Evolutionary conservation across 495 filamentous ascomycete genomes (phyloP), one percentile per base, ranked within the genome.

Genomic region (Penicillium daleae): DNA sequence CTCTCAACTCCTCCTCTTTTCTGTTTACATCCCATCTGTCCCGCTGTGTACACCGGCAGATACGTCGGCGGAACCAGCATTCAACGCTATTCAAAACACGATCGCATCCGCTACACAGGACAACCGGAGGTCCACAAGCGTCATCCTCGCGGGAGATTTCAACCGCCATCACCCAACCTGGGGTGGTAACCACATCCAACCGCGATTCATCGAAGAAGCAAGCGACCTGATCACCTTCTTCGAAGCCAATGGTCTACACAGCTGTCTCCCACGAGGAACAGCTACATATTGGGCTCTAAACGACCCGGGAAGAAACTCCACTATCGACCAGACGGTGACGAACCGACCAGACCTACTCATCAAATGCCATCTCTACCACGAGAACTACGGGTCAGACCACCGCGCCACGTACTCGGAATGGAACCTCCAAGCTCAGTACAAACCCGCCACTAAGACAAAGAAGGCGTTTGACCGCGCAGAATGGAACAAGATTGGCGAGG

Each of bases 131-230:
- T 19, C 39, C 2, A 42, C 39, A 3, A 19, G 17, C 6, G 6
- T 42, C 39, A 69, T 69, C n/a, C 33, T 72, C 4, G 56, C 59
- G 4, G 70, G 64, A 27, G 65, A 74, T 27, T 69, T 74, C 44
- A 72, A 71, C 53, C 70, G 64, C 2, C 57, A 74, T 32, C 60
- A 72, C 50, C 68, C 60, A 32, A 59, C 40, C 15, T 73, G 58
- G 68, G 65, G 65, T 49, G 56, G 46, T 33, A 66, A 65, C 29
- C 61, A 62, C 10, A 59, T 65, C 26, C 54, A 4, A 52, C 59
- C 61, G 0, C 52, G 55, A 13, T 62, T 64, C 27, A 66, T 69
- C 29, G 66, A 69, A 60, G 39, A 71, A 26, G 65, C 65, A 4
- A 59, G 49, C 22, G 68, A 71, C 27, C 63, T 68, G 21, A 60